A percentile compares a stretch with the other conserved stretches of the same genome.
Conservation (phyloP, 2,329 filamentous ascomycete genomes). For the Bipolaris zeicola region DNA sequence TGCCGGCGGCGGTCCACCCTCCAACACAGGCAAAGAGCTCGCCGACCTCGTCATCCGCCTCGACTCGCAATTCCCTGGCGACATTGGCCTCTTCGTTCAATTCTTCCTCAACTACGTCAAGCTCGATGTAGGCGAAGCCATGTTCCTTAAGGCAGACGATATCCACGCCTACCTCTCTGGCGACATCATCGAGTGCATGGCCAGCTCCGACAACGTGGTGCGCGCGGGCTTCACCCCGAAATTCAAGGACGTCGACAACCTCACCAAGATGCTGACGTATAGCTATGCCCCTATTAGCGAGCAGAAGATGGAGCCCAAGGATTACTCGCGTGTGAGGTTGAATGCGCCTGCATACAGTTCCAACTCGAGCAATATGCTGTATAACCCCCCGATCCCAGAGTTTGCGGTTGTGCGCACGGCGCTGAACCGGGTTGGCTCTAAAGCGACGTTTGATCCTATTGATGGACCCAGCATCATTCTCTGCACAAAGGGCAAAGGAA, state of each 20-base stretch:
- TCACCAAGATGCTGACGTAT: slow-evolving; percentile 93
- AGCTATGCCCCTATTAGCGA: slow-evolving; percentile 91
- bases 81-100: slow-evolving; percentile 91
- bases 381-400: slow-evolving; percentile 96
- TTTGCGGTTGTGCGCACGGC: slow-evolving; percentile 87
- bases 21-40: slow-evolving; percentile 71
- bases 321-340: slow-evolving; percentile 84
- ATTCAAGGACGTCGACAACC: slow-evolving; percentile 92
- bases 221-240: slow-evolving; percentile 97
- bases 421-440: slow-evolving; percentile 71
- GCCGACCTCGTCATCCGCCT: slow-evolving; percentile 78
- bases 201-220: slow-evolving; percentile 97
- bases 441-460: slow-evolving; percentile 86
- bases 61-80: slow-evolving; percentile 79
- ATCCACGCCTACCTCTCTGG: slow-evolving; percentile 94
- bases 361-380: slow-evolving; percentile 73
- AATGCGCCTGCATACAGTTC: slow-evolving; percentile 83
- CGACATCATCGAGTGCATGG: slow-evolving; percentile 99
- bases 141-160: slow-evolving; percentile 95
- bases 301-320: slow-evolving; percentile 86
- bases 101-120: slow-evolving; percentile 98
- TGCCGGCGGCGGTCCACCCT: slow-evolving; percentile 71
- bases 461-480: slow-evolving; percentile 91
- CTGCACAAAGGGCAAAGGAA: slow-evolving; percentile 82
- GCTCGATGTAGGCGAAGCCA: slow-evolving; percentile 84